Conservation (phyloP, 805 yeast species). For the Kuraishia ogatae region DNA sequence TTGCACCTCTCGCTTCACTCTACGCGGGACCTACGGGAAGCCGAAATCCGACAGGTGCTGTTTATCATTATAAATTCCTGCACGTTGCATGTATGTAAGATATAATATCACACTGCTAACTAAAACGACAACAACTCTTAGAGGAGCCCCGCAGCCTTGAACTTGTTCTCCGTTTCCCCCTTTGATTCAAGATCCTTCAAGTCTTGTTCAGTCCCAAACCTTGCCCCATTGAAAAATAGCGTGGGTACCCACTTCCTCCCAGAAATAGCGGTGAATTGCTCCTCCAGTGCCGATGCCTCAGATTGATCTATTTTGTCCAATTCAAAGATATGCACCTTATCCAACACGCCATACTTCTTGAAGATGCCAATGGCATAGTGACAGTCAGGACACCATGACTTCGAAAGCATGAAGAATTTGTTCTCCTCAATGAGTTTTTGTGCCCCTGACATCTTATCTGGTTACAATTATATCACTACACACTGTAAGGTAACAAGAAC, state of each 20-base stretch:
- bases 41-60: background rate
- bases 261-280: constrained; percentile 45
- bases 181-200: constrained; percentile 28
- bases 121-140: constrained; percentile 1
- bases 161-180: constrained; percentile 24
- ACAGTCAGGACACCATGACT: constrained; percentile 78
- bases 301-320: constrained; percentile 43
- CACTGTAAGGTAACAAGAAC: too few species aligned
- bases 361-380: constrained; percentile 51
- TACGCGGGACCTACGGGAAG: background rate
- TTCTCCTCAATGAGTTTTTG: constrained; percentile 34
- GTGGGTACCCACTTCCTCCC: constrained; percentile 68
- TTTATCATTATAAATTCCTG: too few species aligned
- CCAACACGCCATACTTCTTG: constrained; percentile 39
- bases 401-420: constrained; percentile 50
- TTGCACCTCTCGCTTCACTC: too few species aligned
- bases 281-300: constrained; percentile 45
- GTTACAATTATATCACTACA: background rate
- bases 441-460: constrained; percentile 22
- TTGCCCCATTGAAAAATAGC: constrained; percentile 49
- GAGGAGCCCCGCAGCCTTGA: constrained; percentile 23
- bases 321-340: constrained; percentile 49
- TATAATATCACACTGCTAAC: background rate
- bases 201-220: constrained; percentile 49
- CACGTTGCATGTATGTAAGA: background rate